Evolutionary conservation across 2,329 filamentous ascomycete species (phyloP), one percentile per base, ranked within the genome.

Genomic region (Juglanconis sp.): DNA sequence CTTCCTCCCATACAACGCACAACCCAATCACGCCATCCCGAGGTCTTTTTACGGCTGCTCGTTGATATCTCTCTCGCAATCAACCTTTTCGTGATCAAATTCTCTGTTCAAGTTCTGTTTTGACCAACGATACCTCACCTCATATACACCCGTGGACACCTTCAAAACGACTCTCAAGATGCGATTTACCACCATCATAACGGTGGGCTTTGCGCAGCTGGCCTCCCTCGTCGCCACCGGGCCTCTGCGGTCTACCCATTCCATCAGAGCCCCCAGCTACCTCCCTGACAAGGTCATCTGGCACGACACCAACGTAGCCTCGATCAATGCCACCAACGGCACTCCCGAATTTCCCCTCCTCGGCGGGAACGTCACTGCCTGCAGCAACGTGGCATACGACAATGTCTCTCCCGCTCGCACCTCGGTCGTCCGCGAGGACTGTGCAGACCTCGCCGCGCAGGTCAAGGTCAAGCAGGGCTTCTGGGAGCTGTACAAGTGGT

Each of bases 371-470:
- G 42, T 52, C 47, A 57, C 47, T 11, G 55, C 38, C 36, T 57
- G 55, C 38, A 31, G 55, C 53, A 7, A 36, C 15, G 38, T 57
- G n/a, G 42, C 11, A 4, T 57, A 57, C 38, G 55, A 57, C n/a
- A 9, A 35, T 9, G 38, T 52, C 47, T 57, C 55, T 24, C 35
- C 55, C 48, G 31, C 55, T 4, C 55, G 55, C 48, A 57, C 55
- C 36, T n/a, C 47, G 32, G 32, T 57, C 47, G 30, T 44, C 17
- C 55, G 55, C 31, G 55, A 44, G 5, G 55, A 57, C 47, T 57
- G 55, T 36, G 10, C 13, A 1, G 48, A 13, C 13, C 47, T 57
- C 10, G 30, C 50, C 47, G n/a, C 2, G 9, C 47, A 52, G 30
- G 36, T 57, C 11, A 24, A 46, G 4, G 48, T 38, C n/a, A 9